Evolutionary conservation across 305 asterid species (phyloP).

Genomic region (Lippia alba): DNA sequence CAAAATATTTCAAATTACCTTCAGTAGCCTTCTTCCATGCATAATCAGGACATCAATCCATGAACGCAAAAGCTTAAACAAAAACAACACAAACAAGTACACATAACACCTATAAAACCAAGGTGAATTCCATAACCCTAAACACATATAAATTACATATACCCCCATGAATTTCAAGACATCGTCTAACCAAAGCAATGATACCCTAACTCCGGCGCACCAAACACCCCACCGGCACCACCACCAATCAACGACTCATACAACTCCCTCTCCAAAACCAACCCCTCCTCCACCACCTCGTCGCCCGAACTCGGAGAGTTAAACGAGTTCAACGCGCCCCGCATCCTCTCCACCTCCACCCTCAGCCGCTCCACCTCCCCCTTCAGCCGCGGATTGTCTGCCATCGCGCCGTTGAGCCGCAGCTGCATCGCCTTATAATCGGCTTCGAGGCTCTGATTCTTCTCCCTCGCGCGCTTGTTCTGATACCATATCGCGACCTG

Average conservation of each 20-base stretch:
- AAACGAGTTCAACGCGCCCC: constrained; percentile 33
- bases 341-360: constrained; percentile 52
- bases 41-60: not conserved
- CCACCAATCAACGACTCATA: constrained; percentile 35
- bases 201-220: constrained; percentile 20
- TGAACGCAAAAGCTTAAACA: not conserved
- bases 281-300: constrained; percentile 28
- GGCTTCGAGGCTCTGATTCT: constrained; percentile 67
- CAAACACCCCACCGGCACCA: constrained; percentile 38
- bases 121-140: not conserved
- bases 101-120: not conserved
- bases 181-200: constrained; percentile 33
- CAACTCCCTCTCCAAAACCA: constrained; percentile 36
- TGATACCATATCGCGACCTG: constrained; percentile 90
- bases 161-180: not conserved
- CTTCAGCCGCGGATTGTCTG: constrained; percentile 52
- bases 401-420: constrained; percentile 47
- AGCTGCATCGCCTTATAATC: constrained; percentile 54
- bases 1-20: not conserved
- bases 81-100: not conserved
- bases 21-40: not conserved
- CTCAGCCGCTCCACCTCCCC: constrained; percentile 55
- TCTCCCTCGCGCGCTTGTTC: constrained; percentile 77
- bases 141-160: too few relatives aligned
- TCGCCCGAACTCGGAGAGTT: constrained; percentile 36